phyloP scores from a whole-genome alignment of 148 eudicot genomes.

The Cornus kousa region DNA sequence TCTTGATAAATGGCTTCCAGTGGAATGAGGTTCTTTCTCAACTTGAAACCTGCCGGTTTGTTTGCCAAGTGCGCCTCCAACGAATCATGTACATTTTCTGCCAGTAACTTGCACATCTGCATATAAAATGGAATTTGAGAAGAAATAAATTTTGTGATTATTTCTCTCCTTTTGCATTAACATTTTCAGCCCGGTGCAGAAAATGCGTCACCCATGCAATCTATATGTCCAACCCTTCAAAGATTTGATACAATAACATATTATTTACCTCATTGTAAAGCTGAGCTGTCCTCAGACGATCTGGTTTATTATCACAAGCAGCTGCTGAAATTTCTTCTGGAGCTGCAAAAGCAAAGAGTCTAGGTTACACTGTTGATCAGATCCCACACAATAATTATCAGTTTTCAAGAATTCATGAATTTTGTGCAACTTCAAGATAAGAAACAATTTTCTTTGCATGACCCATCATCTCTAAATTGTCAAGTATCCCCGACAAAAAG shows the following conservation, averaged over 20 bases:
- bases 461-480: too few species aligned
- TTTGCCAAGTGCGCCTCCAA: constrained; percentile 32
- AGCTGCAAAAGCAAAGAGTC: constrained; percentile 38
- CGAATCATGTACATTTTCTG: constrained; percentile 36
- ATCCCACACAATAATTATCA: too few species aligned
- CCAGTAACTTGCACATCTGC: constrained; percentile 59
- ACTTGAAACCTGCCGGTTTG: constrained; percentile 31
- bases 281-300: constrained; percentile 49
- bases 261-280: constrained; percentile 65
- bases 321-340: constrained; percentile 44
- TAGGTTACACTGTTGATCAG: background rate
- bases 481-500: too few species aligned
- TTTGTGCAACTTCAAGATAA: too few species aligned
- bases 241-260: background rate
- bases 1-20: constrained; percentile 37
- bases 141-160: background rate
- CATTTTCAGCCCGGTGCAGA: background rate
- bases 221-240: background rate
- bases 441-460: too few species aligned
- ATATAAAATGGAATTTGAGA: constrained; percentile 3
- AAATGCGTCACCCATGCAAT: background rate
- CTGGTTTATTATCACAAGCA: constrained; percentile 40
- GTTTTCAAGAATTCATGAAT: too few species aligned
- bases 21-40: constrained; percentile 41
- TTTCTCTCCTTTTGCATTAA: background rate